These are phyloP conservation scores for Xylaria digitata DNA, from an alignment of 2,329 filamentous ascomycete genomes.

Conservation along the genomic window DNA sequence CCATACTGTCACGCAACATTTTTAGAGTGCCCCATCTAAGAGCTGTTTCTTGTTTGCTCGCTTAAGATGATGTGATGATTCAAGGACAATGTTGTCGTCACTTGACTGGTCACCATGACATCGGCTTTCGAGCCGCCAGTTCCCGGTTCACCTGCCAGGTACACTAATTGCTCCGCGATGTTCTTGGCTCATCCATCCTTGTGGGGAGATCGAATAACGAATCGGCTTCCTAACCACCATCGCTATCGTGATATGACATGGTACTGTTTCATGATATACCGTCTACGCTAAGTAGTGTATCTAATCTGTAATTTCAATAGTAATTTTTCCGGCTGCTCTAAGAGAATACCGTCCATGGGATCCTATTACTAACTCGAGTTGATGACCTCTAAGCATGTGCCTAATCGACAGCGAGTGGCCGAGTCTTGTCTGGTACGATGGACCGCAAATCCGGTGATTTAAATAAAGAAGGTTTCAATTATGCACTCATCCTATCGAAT, in stretches of 20 bases:
- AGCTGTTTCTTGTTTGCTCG: conserved; percentile 11
- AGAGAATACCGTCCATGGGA: conserved; percentile 1
- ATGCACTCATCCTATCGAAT: neutral
- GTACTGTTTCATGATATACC: conserved; percentile 28
- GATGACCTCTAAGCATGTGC: neutral
- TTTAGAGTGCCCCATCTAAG: neutral
- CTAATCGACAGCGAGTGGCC: neutral
- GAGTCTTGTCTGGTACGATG: conserved; percentile 26
- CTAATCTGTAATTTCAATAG: conserved; percentile 10
- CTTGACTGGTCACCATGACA: neutral
- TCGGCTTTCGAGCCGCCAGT: conserved; percentile 28
- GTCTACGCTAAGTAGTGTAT: neutral
- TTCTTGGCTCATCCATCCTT: conserved; percentile 26
- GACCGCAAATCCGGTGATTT: conserved; percentile 36
- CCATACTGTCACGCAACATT: conserved; percentile 30
- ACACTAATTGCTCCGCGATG: conserved; percentile 19
- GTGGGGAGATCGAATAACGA: conserved; percentile 12
- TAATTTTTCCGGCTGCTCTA: conserved; percentile 3
- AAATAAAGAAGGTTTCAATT: conserved; percentile 1
- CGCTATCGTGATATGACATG: neutral
- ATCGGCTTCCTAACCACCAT: conserved; percentile 21
- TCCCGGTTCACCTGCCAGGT: conserved; percentile 23
- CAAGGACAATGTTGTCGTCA: neutral
- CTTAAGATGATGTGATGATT: conserved; percentile 5
- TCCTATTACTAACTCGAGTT: neutral